A percentile compares a stretch with the other conserved stretches of the same genome.
phyloP scores from a whole-genome alignment of 176 grass and related monocot species.

The Cenchrus fungigraminus region DNA sequence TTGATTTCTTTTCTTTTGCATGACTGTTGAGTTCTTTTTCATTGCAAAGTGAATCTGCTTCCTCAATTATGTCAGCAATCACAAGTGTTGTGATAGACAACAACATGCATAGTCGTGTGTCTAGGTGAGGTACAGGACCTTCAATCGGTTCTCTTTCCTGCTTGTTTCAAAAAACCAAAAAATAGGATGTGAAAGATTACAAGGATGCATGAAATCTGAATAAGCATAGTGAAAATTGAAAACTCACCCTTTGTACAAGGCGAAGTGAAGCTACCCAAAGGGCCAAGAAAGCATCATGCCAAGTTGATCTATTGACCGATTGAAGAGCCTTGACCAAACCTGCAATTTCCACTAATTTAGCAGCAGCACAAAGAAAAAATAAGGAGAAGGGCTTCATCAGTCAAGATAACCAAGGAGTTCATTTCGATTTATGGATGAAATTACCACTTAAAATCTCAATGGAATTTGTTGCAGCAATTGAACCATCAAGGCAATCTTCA shows the following conservation, averaged over 20 bases:
- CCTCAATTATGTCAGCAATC: slow-evolving; percentile 80
- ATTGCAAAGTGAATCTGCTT: slow-evolving; percentile 58
- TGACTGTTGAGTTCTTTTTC: slow-evolving; percentile 46
- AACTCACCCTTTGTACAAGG: slow-evolving; percentile 87
- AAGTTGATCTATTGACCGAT: slow-evolving; percentile 80
- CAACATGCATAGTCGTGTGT: slow-evolving; percentile 88
- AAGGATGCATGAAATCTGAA: neutral
- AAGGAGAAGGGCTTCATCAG: neutral
- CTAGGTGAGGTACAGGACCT: slow-evolving; percentile 92
- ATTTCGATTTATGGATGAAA: slow-evolving; percentile 37
- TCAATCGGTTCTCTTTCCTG: slow-evolving; percentile 95
- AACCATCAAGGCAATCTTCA: slow-evolving; percentile 92
- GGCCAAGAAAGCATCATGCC: slow-evolving; percentile 95
- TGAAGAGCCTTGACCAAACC: slow-evolving; percentile 95
- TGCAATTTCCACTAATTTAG: slow-evolving; percentile 41
- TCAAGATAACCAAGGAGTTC: slow-evolving; percentile 3
- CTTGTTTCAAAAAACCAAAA: slow-evolving; percentile 34
- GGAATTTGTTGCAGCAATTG: slow-evolving; percentile 84
- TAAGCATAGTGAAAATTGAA: slow-evolving; percentile 27
- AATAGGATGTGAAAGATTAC: slow-evolving; percentile 45
- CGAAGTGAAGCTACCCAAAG: slow-evolving; percentile 95
- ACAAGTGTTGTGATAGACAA: slow-evolving; percentile 86
- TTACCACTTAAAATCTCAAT: slow-evolving; percentile 95
- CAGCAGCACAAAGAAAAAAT: neutral
- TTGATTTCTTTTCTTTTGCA: slow-evolving; percentile 48